phyloP scores from a whole-genome alignment of 2,329 filamentous ascomycete species.

The Scopulariopsis brevicaulis region DNA sequence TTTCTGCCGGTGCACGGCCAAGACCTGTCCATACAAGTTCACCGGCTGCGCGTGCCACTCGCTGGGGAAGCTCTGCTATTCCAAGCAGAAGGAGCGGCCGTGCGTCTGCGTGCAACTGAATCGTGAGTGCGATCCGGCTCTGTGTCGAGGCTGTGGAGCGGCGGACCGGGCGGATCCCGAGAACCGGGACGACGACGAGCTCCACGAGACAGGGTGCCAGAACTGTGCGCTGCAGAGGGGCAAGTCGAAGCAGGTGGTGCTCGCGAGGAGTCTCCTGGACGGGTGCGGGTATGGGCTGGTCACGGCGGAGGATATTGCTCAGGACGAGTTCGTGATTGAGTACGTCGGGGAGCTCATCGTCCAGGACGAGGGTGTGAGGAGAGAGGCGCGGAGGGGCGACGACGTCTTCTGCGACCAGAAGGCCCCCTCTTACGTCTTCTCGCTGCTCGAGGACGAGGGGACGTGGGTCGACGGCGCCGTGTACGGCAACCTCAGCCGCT shows the following conservation, averaged over 20 bases:
- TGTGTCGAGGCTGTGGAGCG: conserved; percentile 63
- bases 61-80: conserved; percentile 45
- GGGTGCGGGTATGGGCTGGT: conserved; percentile 67
- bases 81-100: conserved; percentile 42
- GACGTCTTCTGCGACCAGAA: conserved; percentile 43
- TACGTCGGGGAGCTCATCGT: conserved; percentile 71
- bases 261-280: conserved; percentile 59
- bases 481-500: conserved; percentile 70
- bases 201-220: conserved; percentile 51
- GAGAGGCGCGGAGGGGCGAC: conserved; percentile 49
- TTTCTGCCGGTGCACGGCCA: conserved; percentile 52
- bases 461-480: conserved; percentile 65
- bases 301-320: conserved; percentile 52
- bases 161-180: conserved; percentile 55
- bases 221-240: conserved; percentile 65
- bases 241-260: conserved; percentile 49
- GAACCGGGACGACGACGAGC: conserved; percentile 47
- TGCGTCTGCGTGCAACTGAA: conserved; percentile 65
- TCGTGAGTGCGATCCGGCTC: conserved; percentile 69
- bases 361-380: conserved; percentile 55
- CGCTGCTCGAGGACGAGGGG: conserved; percentile 45
- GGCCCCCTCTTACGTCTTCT: conserved; percentile 54
- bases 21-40: conserved; percentile 50
- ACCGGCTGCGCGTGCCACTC: conserved; percentile 55
- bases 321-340: conserved; percentile 67